Conservation (phyloP, 2,329 filamentous ascomycete genomes). For the Truncatella angustata region DNA sequence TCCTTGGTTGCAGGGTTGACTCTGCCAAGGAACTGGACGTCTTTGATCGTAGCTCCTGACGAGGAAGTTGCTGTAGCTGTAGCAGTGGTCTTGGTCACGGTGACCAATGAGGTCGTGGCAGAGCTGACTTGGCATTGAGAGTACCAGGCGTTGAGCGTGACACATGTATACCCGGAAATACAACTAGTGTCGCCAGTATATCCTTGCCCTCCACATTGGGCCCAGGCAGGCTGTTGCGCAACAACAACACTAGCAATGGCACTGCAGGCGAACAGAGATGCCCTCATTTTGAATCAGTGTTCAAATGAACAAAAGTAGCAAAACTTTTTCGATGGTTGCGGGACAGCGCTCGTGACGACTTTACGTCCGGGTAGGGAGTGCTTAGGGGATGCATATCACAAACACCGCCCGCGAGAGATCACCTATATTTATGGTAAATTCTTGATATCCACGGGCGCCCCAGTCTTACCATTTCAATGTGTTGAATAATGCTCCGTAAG, state of each 20-base stretch:
- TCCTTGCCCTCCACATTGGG: constrained; percentile 40
- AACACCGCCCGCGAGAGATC: too few species aligned
- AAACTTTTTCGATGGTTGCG: too few species aligned
- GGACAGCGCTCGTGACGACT: too few species aligned
- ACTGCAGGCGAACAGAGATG: constrained; percentile 9
- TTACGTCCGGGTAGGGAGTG: too few species aligned
- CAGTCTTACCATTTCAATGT: too few species aligned
- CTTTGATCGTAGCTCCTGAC: neutral
- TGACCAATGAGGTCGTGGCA: constrained; percentile 7
- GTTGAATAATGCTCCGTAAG: too few species aligned
- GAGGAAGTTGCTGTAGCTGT: constrained; percentile 16
- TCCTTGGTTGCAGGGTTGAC: constrained; percentile 40
- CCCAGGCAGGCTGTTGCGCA: constrained; percentile 35
- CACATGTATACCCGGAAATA: constrained; percentile 39
- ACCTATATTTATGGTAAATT: too few species aligned
- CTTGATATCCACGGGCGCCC: too few species aligned
- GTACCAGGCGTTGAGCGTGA: constrained; percentile 37
- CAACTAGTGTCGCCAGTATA: constrained; percentile 38
- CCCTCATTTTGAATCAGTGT: neutral
- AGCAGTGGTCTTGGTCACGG: constrained; percentile 12
- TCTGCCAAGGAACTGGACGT: constrained; percentile 31
- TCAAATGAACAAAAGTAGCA: too few species aligned
- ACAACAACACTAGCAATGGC: constrained; percentile 27
- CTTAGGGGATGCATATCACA: too few species aligned
- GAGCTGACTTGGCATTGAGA: constrained; percentile 39